Base-by-base conservation (phyloP, 2,329 filamentous ascomycete species). In the Samsoniella hepiali region DNA sequence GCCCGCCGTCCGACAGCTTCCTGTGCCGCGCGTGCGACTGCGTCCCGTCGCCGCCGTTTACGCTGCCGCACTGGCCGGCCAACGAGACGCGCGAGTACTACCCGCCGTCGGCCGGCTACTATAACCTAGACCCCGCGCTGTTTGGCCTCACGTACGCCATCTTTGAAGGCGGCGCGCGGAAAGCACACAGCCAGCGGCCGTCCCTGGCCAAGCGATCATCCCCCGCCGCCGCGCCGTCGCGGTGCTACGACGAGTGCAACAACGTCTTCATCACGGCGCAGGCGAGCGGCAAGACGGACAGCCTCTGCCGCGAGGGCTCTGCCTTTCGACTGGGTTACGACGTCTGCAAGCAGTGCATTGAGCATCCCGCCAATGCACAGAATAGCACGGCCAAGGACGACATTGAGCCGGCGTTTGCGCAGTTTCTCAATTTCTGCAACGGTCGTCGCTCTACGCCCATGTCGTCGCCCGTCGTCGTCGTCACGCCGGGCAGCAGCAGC, bases 81-180 rank as follows among this genome's bases (percentile, higher is more conserved):
- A 78, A 79, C 62, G 63, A 76, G 50, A 84, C 82, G 0, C 15
- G 34, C 17, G 86, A 83, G 69, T 87, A 83, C 69, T 87, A 82
- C 66, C 81, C 81, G 2, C 78, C 82, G 1, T 67, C 69, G 3
- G 66, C 67, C 13, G 84, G 81, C 3, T 90, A 89, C 71, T 91
- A 87, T 75, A 82, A 90, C 64, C 78, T 91, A n/a, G 78, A 87
- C 62, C 77, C 88, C 0, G 72, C 77, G 1, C 79, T 79, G 0
- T 91, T 91, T 64, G 88, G 87, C 5, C 76, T 91, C 17, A 82
- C 79, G 57, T 88, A 84, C 64, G 82, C 82, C 49, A 86, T 90
- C 22, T 90, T 89, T 65, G 78, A 79, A 74, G 22, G 32, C 44
- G 3, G 3, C 29, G 2, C 15, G 11, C 3, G n/a, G 4, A 6